Base-by-base conservation (phyloP, 2,329 filamentous ascomycete genomes). In the Aureobasidium sp. region DNA sequence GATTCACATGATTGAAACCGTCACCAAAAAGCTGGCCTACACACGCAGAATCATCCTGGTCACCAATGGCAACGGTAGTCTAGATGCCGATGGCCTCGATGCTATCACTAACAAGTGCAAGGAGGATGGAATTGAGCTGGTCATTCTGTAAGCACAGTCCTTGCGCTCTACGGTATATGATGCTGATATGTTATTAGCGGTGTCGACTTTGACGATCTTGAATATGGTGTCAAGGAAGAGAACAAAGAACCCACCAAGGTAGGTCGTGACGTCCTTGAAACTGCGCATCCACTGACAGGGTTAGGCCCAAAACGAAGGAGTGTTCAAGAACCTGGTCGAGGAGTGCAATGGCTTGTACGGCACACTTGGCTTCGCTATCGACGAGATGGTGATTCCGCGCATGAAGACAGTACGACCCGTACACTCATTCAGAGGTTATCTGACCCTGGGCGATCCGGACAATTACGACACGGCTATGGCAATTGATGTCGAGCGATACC, bases 201-300 rank as follows among this genome's bases (percentile, higher is more conserved):
- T 15, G 84, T 96, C 19, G 94, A 99, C 72, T 97, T 99, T 73
- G 91, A 99, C 71, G 91, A 97, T 72, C 72, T 84, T 1, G 91
- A 96, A 2, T 96, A 88, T 70, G 92, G 92, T 45, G 89, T 90
- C 71, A 96, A 96, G 73, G 93, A 97, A 75, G 91, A 97, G 72
- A 84, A 89, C 66, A 99, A 99, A 72, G 77, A 86, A 19, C 66
- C 72, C 0, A 72, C 74, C 57, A 97, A 97, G 80, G 86, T 87
- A 69, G 44, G 59, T 27, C 4, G 9, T 17, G 27, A 2, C 57
- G 5, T 3, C 17, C 2, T 24, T 12, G 8, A 11, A 22, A 1
- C 3, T 19, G 6, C 15, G 19, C 8, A 17, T 14, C 12, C 15
- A 17, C 40, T 63, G 9, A 61, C 15, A 35, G 17, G 22, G 5